Conservation (phyloP, 2,329 filamentous ascomycete genomes). For the Cryoendolithus antarcticus region DNA sequence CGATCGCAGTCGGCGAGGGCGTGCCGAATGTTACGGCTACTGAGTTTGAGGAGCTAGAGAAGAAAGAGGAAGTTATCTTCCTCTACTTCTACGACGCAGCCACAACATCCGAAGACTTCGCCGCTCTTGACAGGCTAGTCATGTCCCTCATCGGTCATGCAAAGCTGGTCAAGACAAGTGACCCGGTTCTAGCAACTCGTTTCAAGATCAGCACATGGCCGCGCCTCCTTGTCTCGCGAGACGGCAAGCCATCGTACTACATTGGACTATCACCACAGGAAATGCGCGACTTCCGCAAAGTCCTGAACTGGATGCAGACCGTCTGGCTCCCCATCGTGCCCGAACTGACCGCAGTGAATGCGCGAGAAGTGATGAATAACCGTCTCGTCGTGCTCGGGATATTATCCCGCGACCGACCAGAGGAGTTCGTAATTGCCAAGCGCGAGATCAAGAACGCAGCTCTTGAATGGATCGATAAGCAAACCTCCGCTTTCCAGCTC, state of each 20-base stretch:
- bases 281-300: conserved; percentile 74
- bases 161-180: conserved; percentile 82
- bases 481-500: conserved; percentile 83
- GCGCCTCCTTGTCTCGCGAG: conserved; percentile 76
- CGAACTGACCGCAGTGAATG: conserved; percentile 82
- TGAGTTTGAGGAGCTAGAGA: conserved; percentile 68
- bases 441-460: conserved; percentile 92
- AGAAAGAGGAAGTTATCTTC: conserved; percentile 92
- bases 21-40: conserved; percentile 69
- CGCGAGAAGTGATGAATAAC: conserved; percentile 86
- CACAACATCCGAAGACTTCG: conserved; percentile 84
- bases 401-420: conserved; percentile 64
- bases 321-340: conserved; percentile 95
- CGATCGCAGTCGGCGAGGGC: conserved; percentile 62
- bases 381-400: conserved; percentile 92
- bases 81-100: conserved; percentile 96
- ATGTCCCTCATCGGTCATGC: conserved; percentile 83
- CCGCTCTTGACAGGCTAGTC: conserved; percentile 72
- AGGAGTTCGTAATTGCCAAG: conserved; percentile 65
- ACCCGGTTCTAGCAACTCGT: conserved; percentile 58
- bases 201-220: conserved; percentile 98
- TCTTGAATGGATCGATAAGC: conserved; percentile 95
- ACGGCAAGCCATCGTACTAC: conserved; percentile 84
- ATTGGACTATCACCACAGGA: conserved; percentile 74
- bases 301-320: conserved; percentile 86